Evolutionary conservation across 192 early-diverging fungal species (phyloP).

Genomic region (Coemansia sp.): DNA sequence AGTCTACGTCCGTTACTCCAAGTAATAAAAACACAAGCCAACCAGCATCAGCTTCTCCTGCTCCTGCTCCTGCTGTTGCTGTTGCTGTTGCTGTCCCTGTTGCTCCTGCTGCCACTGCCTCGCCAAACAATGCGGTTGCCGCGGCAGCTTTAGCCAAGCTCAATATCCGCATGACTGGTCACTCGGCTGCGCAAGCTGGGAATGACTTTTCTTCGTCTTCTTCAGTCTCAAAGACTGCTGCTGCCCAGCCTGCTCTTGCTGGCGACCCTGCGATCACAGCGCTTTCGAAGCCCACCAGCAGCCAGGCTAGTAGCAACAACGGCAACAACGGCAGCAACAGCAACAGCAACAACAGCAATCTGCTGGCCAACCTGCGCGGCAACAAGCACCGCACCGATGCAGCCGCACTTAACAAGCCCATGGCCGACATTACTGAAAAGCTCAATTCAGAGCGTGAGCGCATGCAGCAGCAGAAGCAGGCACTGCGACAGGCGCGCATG

Average conservation of each 20-base stretch:
- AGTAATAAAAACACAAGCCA: not conserved
- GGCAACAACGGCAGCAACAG: constrained; percentile 27
- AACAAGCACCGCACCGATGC: constrained; percentile 55
- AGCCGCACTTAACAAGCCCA: constrained; percentile 55
- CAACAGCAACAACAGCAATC: constrained; percentile 23
- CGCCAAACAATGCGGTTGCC: constrained; percentile 32
- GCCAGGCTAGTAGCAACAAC: not conserved
- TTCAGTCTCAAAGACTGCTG: not conserved
- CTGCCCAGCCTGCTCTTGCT: constrained; percentile 14
- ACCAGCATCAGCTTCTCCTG: constrained; percentile 7
- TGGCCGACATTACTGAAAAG: constrained; percentile 59
- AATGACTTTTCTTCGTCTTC: constrained; percentile 1
- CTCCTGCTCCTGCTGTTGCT: too few relatives aligned
- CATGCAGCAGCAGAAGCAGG: constrained; percentile 73
- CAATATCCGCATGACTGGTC: constrained; percentile 49
- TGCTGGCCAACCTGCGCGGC: constrained; percentile 50
- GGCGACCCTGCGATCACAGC: constrained; percentile 39
- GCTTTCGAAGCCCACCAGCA: constrained; percentile 37
- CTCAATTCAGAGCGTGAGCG: constrained; percentile 75
- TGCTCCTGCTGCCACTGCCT: not conserved
- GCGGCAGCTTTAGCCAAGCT: constrained; percentile 50
- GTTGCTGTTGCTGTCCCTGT: too few relatives aligned
- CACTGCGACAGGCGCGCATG: constrained; percentile 69
- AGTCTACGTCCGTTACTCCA: not conserved
- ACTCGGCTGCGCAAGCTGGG: constrained; percentile 13